Evolutionary conservation across 2,329 filamentous ascomycete species (phyloP), one percentile per base, ranked within the genome.

Genomic region (Triangularia setosa): DNA sequence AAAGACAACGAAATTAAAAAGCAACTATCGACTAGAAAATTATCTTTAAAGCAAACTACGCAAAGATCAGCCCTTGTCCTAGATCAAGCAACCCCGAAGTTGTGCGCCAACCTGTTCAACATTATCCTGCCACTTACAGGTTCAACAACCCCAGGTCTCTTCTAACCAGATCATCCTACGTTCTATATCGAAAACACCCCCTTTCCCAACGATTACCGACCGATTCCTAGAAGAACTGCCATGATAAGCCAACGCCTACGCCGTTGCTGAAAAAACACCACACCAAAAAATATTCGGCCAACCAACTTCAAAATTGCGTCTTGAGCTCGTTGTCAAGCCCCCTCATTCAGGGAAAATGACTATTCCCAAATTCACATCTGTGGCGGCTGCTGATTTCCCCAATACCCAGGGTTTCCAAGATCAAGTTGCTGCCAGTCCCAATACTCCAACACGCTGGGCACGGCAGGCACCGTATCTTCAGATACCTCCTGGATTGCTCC

Each of bases 351-450:
- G 12, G n/a, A 9, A 48, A 21, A 48, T n/a, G 11, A 2, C 40
- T 6, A 4, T n/a, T 40, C 7, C 14, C 33, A 40, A n/a, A 23
- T n/a, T 60, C 27, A 65, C 24, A n/a, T 55, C 7, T 9, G 40
- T 8, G 28, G 55, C 24, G 52, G 52, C 60, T 40, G 48, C 28
- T 25, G 59, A 44, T 23, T 33, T 3, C n/a, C 60, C 69, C 69
- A 71, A 4, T 64, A 56, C 33, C 60, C 61, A 14, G 70, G 69
- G 21, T 66, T 35, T 25, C 65, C 69, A 25, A 71, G 63, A 21
- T 58, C 59, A 4, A 70, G 67, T 1, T 4, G 35, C 25, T 68
- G 53, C 67, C 68, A 71, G 18, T 69, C 66, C 70, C 70, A 72
- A 28, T 64, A 67, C 5, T 66, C 55, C 24, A 72, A 63, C 3